Percentiles rank a stretch among this genome's conserved stretches.
Conservation (phyloP, 306 rosid genomes). For the Chamaecrista fasciculata region DNA sequence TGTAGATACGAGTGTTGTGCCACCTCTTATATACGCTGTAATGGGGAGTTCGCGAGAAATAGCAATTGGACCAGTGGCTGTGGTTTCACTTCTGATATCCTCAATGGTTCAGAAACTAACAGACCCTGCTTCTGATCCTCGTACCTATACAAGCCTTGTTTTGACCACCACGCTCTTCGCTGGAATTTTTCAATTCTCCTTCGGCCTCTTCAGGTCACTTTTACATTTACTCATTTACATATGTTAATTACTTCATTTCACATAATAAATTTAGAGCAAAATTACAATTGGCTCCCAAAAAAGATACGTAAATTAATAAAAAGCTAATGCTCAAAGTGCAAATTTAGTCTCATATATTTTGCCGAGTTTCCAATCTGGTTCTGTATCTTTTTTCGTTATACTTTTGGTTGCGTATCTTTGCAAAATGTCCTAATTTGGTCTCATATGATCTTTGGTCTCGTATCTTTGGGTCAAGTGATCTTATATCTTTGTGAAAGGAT, state of each 20-base stretch:
- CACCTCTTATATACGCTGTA: slow-evolving; percentile 84
- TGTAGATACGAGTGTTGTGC: slow-evolving; percentile 84
- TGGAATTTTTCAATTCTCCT: slow-evolving; percentile 74
- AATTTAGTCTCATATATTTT: too few species aligned
- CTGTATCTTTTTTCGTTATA: too few species aligned
- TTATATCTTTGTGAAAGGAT: too few species aligned
- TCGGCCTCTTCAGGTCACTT: slow-evolving; percentile 73
- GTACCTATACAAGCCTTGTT: slow-evolving; percentile 60
- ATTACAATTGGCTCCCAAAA: too few species aligned
- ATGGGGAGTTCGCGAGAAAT: slow-evolving; percentile 85
- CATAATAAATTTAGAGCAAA: background rate
- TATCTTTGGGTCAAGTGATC: too few species aligned
- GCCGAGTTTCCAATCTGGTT: too few species aligned
- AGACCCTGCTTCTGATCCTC: slow-evolving; percentile 61
- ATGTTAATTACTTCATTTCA: too few species aligned
- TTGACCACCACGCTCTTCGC: slow-evolving; percentile 74
- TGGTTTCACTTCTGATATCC: slow-evolving; percentile 70
- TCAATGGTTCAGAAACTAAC: slow-evolving; percentile 63
- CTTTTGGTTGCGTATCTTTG: too few species aligned
- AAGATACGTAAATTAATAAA: too few species aligned
- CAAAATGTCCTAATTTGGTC: too few species aligned
- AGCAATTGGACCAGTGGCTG: slow-evolving; percentile 91
- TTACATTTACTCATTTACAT: background rate
- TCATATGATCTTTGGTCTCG: too few species aligned
- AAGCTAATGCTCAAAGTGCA: too few species aligned